These are phyloP conservation scores for Schrenkiella parvula DNA, from an alignment of 345 rosid species.

Conservation along the genomic window DNA sequence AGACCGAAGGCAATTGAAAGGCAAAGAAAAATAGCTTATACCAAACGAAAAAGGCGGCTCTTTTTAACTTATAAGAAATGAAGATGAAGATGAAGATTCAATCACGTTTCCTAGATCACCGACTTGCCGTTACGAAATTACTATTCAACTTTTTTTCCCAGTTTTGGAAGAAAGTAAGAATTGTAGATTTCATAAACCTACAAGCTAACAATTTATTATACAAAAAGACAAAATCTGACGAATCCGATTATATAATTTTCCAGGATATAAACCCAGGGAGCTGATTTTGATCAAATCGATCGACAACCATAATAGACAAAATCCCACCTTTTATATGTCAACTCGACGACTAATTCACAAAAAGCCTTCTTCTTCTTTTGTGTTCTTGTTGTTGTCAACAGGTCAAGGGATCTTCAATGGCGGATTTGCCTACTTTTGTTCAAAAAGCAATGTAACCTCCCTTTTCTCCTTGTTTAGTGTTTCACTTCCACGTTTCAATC, in stretches of 20 bases:
- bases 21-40: too few species aligned
- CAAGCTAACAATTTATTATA: not conserved
- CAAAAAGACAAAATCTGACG: not conserved
- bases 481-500: constrained; percentile 9
- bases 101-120: constrained; percentile 30
- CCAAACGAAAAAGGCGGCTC: constrained; percentile 3
- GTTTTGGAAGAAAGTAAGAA: not conserved
- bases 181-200: not conserved
- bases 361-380: too few species aligned
- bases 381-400: not conserved
- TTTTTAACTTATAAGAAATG: not conserved
- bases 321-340: not conserved
- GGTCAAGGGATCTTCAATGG: constrained; percentile 6
- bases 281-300: not conserved
- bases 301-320: not conserved
- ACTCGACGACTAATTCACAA: not conserved
- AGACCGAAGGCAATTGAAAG: not conserved
- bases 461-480: not conserved
- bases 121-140: constrained; percentile 7
- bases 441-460: constrained; percentile 1
- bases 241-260: not conserved
- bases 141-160: not conserved
- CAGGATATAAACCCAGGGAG: not conserved
- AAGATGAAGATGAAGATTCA: constrained; percentile 20
- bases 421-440: not conserved